phyloP scores from a whole-genome alignment of 805 yeast species.

The Kuraishia cidri region DNA sequence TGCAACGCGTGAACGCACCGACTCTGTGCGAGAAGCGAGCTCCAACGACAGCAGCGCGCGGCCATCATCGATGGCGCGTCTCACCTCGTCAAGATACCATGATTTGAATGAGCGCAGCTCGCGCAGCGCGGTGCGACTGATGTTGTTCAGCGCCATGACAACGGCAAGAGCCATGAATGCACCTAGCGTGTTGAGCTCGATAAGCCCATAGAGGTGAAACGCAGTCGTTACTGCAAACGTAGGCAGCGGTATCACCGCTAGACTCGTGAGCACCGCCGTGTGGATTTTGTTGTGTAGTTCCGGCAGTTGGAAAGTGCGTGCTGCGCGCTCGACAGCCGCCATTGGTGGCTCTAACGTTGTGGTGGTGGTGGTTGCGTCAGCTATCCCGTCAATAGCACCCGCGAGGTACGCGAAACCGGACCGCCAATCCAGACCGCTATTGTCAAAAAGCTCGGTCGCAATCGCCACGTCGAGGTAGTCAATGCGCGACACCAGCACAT shows the following conservation, averaged over 20 bases:
- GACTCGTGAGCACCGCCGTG: not conserved
- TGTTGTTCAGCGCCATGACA: constrained; percentile 26
- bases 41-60: not conserved
- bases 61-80: constrained; percentile 4
- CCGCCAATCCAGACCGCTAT: not conserved
- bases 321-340: not conserved
- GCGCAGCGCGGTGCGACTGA: constrained; percentile 3
- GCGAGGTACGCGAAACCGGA: constrained; percentile 1
- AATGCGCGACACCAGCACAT: constrained; percentile 18
- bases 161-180: constrained; percentile 36
- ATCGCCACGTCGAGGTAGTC: constrained; percentile 21
- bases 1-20: too few species aligned
- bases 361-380: not conserved
- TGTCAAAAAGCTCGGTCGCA: constrained; percentile 13
- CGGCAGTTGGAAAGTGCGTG: not conserved
- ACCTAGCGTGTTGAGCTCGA: constrained; percentile 13
- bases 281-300: constrained; percentile 1
- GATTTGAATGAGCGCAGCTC: constrained; percentile 3
- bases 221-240: constrained; percentile 1
- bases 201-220: constrained; percentile 1
- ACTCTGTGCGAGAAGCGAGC: too few species aligned
- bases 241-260: constrained; percentile 1
- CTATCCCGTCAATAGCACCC: constrained; percentile 2
- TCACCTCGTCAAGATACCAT: constrained; percentile 5
- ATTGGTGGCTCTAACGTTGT: not conserved